Base-by-base conservation (phyloP, 2,329 filamentous ascomycete species). In the Leptographium procerum region DNA sequence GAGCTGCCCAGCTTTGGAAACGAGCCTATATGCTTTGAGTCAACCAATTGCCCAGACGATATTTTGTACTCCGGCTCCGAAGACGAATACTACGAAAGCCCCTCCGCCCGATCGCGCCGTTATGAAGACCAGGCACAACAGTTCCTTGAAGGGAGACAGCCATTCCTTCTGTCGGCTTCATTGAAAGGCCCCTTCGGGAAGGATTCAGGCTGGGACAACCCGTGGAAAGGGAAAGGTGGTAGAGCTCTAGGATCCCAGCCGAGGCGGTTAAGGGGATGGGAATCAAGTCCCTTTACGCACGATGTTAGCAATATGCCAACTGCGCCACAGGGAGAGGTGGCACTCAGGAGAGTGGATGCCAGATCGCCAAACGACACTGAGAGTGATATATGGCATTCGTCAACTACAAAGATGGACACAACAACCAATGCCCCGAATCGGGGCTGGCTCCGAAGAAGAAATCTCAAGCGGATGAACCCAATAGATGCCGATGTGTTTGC, bases 101-200 rank as follows among this genome's bases (percentile, higher is more conserved):
- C 78, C 4, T 72, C 72, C 34, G 68, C 73, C 3, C 75, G 79
- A 66, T 76, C 75, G 29, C 68, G 73, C 26, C 76, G 81, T 60
- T 83, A 85, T 60, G 84, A 88, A 67, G 69, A 73, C 0, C 78
- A 85, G 14, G 86, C 82, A 1, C 70, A 75, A 34, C 75, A 76
- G 36, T 88, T 80, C 64, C 70, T 88, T 43, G 70, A 74, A 8
- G 86, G 86, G 0, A 71, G 75, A 33, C 66, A 75, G 2, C 77
- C 85, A 0, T 65, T 79, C 28, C 73, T 91, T 3, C 67, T 84
- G 3, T 86, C 86, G 14, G 80, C 86, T 8, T 69, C 72, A 7
- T 72, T 89, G 3, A 76, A 72, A 60, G 86, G 86, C 0, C 86
- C 86, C 0, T 86, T 88, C 62, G 74, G 77, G 51, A 68, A 65